phyloP scores from a whole-genome alignment of 1,284 basidiomycete genomes.

The Hemileia vastatrix region DNA sequence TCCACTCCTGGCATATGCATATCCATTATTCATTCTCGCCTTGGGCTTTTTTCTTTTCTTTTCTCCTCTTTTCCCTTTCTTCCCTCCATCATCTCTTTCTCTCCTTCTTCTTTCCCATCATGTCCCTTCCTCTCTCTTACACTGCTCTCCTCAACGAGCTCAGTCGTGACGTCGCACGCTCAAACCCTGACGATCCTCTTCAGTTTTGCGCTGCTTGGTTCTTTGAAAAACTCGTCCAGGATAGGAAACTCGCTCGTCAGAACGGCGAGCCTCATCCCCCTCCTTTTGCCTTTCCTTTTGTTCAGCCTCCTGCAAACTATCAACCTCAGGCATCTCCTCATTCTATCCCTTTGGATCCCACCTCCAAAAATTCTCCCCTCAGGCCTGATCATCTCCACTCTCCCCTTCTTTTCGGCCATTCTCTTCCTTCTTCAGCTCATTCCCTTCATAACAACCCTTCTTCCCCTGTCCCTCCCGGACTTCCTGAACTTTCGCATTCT shows the following conservation, averaged over 20 bases:
- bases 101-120: not conserved
- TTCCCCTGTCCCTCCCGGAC: constrained; percentile 47
- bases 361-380: constrained; percentile 36
- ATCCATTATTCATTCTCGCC: not conserved
- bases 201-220: constrained; percentile 97
- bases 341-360: constrained; percentile 48
- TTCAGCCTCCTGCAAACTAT: constrained; percentile 44
- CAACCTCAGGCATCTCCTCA: constrained; percentile 56
- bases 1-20: no score
- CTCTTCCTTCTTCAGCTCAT: constrained; percentile 48
- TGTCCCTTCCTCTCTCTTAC: not conserved
- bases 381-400: not conserved
- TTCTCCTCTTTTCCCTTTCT: not conserved
- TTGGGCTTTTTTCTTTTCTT: not conserved
- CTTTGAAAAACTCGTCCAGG: constrained; percentile 70
- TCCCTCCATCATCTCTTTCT: constrained; percentile 16
- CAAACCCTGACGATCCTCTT: constrained; percentile 75
- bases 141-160: constrained; percentile 65
- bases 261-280: constrained; percentile 47
- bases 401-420: constrained; percentile 38
- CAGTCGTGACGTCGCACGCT: constrained; percentile 70
- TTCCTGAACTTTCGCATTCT: no score
- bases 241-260: constrained; percentile 57
- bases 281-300: constrained; percentile 46
- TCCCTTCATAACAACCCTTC: no score